These are phyloP conservation scores for Cutaneotrichosporon sp. DNA, from an alignment of 1,284 basidiomycete species.

Conservation along the genomic window DNA sequence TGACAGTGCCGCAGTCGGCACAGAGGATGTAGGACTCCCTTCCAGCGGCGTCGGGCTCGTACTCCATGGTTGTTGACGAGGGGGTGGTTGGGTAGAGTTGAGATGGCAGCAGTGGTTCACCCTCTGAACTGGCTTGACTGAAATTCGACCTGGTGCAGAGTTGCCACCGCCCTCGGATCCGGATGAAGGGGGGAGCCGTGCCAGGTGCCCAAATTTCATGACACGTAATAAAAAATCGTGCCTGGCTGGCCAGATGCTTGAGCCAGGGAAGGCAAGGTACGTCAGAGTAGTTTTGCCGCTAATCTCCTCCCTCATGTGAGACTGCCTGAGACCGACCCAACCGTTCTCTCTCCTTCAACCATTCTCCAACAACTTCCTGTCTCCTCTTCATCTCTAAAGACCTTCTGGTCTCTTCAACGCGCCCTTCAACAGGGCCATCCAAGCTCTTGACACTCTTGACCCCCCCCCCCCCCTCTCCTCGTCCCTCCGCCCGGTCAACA, in stretches of 20 bases:
- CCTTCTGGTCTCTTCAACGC: not conserved
- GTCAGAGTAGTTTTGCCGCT: not conserved
- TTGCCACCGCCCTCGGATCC: not conserved
- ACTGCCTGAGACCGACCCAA: too few species aligned
- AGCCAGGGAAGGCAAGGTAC: too few species aligned
- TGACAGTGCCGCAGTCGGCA: conserved; percentile 72
- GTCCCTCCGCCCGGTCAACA: not conserved
- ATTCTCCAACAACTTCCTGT: too few species aligned
- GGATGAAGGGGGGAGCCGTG: not conserved
- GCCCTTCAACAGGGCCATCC: conserved; percentile 20
- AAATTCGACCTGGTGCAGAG: too few species aligned
- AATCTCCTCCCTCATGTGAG: too few species aligned
- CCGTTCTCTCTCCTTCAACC: not conserved
- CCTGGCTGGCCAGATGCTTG: not conserved
- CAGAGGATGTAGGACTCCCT: conserved; percentile 53
- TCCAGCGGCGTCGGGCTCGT: conserved; percentile 47
- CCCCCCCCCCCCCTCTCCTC: not conserved
- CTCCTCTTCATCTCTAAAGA: too few species aligned
- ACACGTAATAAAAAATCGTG: not conserved
- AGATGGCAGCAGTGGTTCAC: too few species aligned
- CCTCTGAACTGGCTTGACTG: too few species aligned
- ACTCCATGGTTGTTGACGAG: conserved; percentile 40
- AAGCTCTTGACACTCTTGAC: too few species aligned
- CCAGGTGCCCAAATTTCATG: not conserved
- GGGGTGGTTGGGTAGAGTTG: not conserved